phyloP scores from a whole-genome alignment of 116 monocot genomes.

The Cymodocea nodosa region DNA sequence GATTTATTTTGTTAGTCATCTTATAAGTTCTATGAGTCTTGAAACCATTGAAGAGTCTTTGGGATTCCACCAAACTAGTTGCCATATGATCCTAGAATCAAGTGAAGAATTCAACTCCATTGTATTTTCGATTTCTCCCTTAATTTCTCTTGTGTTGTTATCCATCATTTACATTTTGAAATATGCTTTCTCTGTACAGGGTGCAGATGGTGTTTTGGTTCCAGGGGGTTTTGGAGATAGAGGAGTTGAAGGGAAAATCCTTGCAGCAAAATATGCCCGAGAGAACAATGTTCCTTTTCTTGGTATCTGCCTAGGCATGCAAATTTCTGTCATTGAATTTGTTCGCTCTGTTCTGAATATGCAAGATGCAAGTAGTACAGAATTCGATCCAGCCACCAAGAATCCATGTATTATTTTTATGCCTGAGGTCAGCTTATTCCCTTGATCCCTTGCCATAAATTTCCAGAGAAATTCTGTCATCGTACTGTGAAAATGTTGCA shows the following conservation, averaged over 20 bases:
- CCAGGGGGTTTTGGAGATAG: slow-evolving; percentile 95
- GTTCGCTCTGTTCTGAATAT: slow-evolving; percentile 72
- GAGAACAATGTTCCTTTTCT: slow-evolving; percentile 77
- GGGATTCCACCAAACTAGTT: not conserved
- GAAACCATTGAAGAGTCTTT: too few relatives aligned
- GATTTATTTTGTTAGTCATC: too few relatives aligned
- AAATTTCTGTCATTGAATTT: slow-evolving; percentile 92
- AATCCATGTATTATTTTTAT: slow-evolving; percentile 88
- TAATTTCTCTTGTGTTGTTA: not conserved
- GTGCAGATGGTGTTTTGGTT: slow-evolving; percentile 76
- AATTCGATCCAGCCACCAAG: slow-evolving; percentile 59
- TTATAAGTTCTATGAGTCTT: too few relatives aligned
- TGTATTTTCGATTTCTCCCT: too few relatives aligned
- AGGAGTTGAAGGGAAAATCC: slow-evolving; percentile 89
- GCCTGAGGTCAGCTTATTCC: slow-evolving; percentile 60
- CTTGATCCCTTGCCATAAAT: not conserved
- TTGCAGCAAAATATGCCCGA: slow-evolving; percentile 89
- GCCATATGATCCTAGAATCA: not conserved
- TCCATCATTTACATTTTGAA: not conserved
- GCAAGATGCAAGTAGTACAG: slow-evolving; percentile 80
- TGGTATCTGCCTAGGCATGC: slow-evolving; percentile 97
- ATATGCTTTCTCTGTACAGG: slow-evolving; percentile 28
- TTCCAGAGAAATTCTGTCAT: not conserved
- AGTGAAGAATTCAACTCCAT: too few relatives aligned
- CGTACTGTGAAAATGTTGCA: not conserved